These are phyloP conservation scores for Pouteria campechiana DNA, from an alignment of 179 eudicot genomes.

Conservation along the genomic window DNA sequence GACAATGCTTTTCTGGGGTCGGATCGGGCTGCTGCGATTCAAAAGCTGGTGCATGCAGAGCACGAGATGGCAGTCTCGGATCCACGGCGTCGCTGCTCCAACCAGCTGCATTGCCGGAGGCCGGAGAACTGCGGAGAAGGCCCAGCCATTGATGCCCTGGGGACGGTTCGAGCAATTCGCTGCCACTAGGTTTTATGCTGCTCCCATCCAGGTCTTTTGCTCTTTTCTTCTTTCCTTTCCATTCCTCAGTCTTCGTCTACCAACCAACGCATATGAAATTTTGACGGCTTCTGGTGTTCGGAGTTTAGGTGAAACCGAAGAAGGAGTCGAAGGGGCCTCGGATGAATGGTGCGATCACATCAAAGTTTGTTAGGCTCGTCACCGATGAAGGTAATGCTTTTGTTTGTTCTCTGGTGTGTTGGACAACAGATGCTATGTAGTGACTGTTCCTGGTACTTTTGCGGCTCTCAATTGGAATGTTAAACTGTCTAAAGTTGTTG, in stretches of 20 bases:
- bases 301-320: constrained; percentile 32
- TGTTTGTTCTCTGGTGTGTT: background rate
- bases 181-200: constrained; percentile 68
- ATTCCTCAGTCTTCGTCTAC: background rate
- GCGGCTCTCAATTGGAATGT: background rate
- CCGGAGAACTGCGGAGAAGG: too few species aligned
- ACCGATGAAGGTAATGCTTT: constrained; percentile 44
- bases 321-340: constrained; percentile 23
- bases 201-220: constrained; percentile 44
- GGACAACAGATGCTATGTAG: background rate
- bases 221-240: background rate
- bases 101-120: too few species aligned
- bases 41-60: too few species aligned
- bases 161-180: too few species aligned
- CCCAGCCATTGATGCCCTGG: too few species aligned
- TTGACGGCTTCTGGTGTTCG: constrained; percentile 1
- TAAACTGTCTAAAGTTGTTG: background rate
- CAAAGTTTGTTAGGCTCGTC: constrained; percentile 50
- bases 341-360: constrained; percentile 57
- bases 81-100: too few species aligned
- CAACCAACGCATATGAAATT: background rate
- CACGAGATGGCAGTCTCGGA: too few species aligned
- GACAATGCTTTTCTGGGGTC: too few species aligned
- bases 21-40: too few species aligned
- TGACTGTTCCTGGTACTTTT: background rate